These are phyloP conservation scores for Rhodotorula diobovata DNA, from an alignment of 768 basidiomycete genomes.

Conservation along the genomic window DNA sequence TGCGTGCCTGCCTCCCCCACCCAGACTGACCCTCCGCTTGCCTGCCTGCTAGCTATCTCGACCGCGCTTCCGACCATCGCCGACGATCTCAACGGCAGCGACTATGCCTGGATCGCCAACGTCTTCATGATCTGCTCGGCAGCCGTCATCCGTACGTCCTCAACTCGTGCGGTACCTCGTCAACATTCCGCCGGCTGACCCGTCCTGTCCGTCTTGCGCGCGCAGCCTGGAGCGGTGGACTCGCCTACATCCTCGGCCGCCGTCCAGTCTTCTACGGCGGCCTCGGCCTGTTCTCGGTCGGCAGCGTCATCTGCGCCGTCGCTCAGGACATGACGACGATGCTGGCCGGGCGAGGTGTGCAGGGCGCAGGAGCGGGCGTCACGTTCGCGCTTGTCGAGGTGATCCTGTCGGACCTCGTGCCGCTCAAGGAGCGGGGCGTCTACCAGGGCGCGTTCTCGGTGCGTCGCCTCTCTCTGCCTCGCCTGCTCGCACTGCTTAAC, in stretches of 20 bases:
- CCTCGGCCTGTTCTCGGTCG: slow-evolving; percentile 45
- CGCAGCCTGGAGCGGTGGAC: slow-evolving; percentile 33
- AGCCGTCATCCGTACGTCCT: slow-evolving; percentile 51
- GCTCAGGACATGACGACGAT: slow-evolving; percentile 51
- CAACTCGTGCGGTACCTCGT: too few relatives aligned
- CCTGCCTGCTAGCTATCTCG: neutral
- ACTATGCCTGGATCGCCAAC: slow-evolving; percentile 51
- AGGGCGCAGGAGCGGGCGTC: slow-evolving; percentile 39
- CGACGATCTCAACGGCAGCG: neutral
- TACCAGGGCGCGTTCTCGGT: slow-evolving; percentile 34
- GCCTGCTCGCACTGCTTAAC: slow-evolving; percentile 45
- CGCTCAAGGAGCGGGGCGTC: slow-evolving; percentile 52
- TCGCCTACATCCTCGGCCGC: slow-evolving; percentile 8
- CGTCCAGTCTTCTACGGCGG: slow-evolving; percentile 30
- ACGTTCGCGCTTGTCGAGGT: slow-evolving; percentile 16
- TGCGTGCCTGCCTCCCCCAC: slow-evolving; percentile 21
- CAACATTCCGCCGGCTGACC: neutral
- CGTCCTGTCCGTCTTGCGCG: neutral
- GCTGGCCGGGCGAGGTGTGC: slow-evolving; percentile 50
- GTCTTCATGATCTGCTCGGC: slow-evolving; percentile 51
- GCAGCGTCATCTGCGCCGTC: slow-evolving; percentile 52
- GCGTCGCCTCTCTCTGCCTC: slow-evolving; percentile 1
- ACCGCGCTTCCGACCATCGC: slow-evolving; percentile 6
- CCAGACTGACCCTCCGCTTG: too few relatives aligned
- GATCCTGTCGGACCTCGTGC: slow-evolving; percentile 49